phyloP scores from a whole-genome alignment of 176 grass and related monocot species.

The Tillandsia fasciculata region DNA sequence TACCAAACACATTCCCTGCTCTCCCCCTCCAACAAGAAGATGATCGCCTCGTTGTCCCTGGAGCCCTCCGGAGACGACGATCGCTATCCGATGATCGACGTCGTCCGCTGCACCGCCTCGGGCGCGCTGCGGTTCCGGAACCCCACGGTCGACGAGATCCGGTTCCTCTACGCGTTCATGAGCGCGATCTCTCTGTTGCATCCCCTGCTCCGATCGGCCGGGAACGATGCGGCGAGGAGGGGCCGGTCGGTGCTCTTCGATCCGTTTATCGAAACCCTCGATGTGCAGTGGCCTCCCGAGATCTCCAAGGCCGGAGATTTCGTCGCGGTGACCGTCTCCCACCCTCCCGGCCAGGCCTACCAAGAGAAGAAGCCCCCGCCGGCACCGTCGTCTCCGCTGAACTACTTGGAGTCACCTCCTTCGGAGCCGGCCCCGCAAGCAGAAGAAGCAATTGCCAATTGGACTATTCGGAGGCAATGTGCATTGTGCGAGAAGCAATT shows the following conservation, averaged over 20 bases:
- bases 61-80: slow-evolving; percentile 22
- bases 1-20: slow-evolving; percentile 21
- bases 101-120: slow-evolving; percentile 21
- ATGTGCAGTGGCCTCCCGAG: slow-evolving; percentile 36
- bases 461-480: slow-evolving; percentile 18
- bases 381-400: slow-evolving; percentile 6
- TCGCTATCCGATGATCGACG: slow-evolving; percentile 31
- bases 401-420: slow-evolving; percentile 25
- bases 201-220: slow-evolving; percentile 19
- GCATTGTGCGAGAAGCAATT: slow-evolving; percentile 18
- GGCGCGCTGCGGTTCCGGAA: slow-evolving; percentile 30
- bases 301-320: slow-evolving; percentile 17
- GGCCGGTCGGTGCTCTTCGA: slow-evolving; percentile 21
- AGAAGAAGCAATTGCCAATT: background rate
- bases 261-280: slow-evolving; percentile 37
- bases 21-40: slow-evolving; percentile 26
- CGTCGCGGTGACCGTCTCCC: slow-evolving; percentile 34
- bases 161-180: slow-evolving; percentile 31
- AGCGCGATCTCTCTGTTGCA: slow-evolving; percentile 29
- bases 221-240: slow-evolving; percentile 4
- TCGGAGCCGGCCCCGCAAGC: slow-evolving; percentile 17
- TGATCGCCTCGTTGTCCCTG: slow-evolving; percentile 21
- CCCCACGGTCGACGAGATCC: slow-evolving; percentile 27
- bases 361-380: slow-evolving; percentile 22
- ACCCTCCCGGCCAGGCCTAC: slow-evolving; percentile 24